Conservation (phyloP, 1,284 basidiomycete genomes). For the Puccinia polysora region DNA sequence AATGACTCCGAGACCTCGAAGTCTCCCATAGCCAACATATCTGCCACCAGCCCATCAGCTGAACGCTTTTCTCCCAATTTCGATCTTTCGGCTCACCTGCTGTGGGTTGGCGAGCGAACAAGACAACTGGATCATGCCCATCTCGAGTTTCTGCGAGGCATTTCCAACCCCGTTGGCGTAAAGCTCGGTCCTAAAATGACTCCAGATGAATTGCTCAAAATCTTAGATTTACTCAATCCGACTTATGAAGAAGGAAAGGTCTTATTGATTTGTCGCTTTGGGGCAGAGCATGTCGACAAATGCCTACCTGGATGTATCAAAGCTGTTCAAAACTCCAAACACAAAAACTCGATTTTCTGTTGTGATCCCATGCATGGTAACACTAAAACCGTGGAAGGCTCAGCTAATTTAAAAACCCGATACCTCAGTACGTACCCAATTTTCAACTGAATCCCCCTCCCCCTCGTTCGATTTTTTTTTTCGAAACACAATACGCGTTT, state of each 20-base stretch:
- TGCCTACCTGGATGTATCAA: conserved; percentile 69
- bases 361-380: conserved; percentile 98
- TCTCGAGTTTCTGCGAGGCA: conserved; percentile 80
- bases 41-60: conserved; percentile 35
- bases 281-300: conserved; percentile 58
- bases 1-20: conserved; percentile 47
- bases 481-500: too few species aligned
- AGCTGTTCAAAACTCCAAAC: conserved; percentile 73
- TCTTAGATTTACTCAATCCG: conserved; percentile 82
- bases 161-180: conserved; percentile 92
- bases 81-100: conserved; percentile 83
- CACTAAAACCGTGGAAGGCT: conserved; percentile 50
- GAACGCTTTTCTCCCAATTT: conserved; percentile 55
- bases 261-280: conserved; percentile 88
- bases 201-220: conserved; percentile 69
- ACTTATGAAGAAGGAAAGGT: conserved; percentile 74
- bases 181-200: conserved; percentile 90
- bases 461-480: conserved; percentile 21
- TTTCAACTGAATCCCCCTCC: conserved; percentile 59
- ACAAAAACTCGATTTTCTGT: conserved; percentile 70
- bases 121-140: conserved; percentile 86
- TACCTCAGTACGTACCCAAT: conserved; percentile 66
- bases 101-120: conserved; percentile 98
- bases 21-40: conserved; percentile 43
- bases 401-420: conserved; percentile 48